These are phyloP conservation scores for Suillus sp. DNA, from an alignment of 768 basidiomycete species.

Conservation along the genomic window DNA sequence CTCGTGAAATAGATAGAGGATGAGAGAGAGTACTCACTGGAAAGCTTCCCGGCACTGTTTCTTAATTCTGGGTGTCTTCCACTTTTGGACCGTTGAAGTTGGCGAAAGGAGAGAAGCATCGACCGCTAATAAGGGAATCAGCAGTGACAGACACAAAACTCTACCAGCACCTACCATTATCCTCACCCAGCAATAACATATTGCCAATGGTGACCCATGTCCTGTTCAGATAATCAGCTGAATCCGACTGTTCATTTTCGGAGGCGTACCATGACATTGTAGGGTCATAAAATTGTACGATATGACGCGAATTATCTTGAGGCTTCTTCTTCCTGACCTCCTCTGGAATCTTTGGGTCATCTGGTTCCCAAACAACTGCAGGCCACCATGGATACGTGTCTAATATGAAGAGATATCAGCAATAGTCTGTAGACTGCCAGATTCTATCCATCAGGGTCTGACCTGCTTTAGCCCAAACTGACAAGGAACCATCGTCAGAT, in stretches of 20 bases:
- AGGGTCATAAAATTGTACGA: conserved; percentile 83
- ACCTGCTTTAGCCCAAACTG: conserved; percentile 88
- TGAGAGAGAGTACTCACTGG: conserved; percentile 44
- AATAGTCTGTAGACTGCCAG: neutral
- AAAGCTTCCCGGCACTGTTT: conserved; percentile 64
- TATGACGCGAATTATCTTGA: conserved; percentile 47
- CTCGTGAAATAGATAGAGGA: neutral
- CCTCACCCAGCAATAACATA: conserved; percentile 69
- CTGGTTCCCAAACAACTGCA: conserved; percentile 69
- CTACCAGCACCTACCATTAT: conserved; percentile 52
- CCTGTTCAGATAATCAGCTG: conserved; percentile 42
- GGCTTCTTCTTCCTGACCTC: conserved; percentile 32
- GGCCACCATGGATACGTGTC: conserved; percentile 89
- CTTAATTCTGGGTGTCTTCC: conserved; percentile 54
- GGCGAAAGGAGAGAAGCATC: conserved; percentile 64
- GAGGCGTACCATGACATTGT: conserved; percentile 57
- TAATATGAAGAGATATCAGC: conserved; percentile 31
- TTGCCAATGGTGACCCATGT: conserved; percentile 58
- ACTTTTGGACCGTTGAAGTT: conserved; percentile 55
- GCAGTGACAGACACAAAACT: neutral
- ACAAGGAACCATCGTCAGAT: conserved; percentile 12
- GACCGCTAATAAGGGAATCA: conserved; percentile 45
- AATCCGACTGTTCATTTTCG: neutral
- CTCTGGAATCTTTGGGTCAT: conserved; percentile 58
- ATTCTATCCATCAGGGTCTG: conserved; percentile 22